phyloP scores from a whole-genome alignment of 2,329 filamentous ascomycete genomes.

The Arthrobotrys megalospora region DNA sequence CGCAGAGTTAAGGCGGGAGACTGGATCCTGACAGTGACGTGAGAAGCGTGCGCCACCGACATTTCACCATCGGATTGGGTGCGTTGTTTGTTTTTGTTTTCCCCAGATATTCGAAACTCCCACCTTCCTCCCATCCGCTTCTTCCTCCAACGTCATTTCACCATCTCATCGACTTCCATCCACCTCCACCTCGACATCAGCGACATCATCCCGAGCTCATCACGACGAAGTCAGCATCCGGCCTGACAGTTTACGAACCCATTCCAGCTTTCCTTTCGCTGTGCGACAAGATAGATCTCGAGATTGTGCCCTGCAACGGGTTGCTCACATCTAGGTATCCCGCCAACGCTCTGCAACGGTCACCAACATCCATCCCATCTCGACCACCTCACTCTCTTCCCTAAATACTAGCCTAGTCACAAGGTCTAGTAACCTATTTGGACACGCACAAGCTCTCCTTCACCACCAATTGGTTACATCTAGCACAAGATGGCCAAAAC shows the following conservation, averaged over 20 bases:
- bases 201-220: conserved; percentile 4
- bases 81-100: conserved; percentile 35
- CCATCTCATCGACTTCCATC: conserved; percentile 32
- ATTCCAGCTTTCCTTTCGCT: conserved; percentile 7
- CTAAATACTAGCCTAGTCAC: not conserved
- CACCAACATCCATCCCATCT: conserved; percentile 1
- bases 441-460: not conserved
- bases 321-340: not conserved
- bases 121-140: conserved; percentile 7
- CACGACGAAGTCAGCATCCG: not conserved
- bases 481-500: conserved; percentile 39
- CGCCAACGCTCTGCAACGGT: conserved; percentile 10
- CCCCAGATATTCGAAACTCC: conserved; percentile 19
- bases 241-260: conserved; percentile 9
- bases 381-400: conserved; percentile 2
- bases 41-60: conserved; percentile 9
- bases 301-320: conserved; percentile 12
- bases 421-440: not conserved
- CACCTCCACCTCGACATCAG: not conserved
- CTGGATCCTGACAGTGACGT: not conserved
- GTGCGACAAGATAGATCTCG: conserved; percentile 16
- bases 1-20: no score
- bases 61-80: conserved; percentile 3
- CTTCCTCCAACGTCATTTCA: conserved; percentile 23
- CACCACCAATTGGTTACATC: conserved; percentile 9